phyloP scores from a whole-genome alignment of 352 stramenopile genomes.

The Globisporangium nagaii region DNA sequence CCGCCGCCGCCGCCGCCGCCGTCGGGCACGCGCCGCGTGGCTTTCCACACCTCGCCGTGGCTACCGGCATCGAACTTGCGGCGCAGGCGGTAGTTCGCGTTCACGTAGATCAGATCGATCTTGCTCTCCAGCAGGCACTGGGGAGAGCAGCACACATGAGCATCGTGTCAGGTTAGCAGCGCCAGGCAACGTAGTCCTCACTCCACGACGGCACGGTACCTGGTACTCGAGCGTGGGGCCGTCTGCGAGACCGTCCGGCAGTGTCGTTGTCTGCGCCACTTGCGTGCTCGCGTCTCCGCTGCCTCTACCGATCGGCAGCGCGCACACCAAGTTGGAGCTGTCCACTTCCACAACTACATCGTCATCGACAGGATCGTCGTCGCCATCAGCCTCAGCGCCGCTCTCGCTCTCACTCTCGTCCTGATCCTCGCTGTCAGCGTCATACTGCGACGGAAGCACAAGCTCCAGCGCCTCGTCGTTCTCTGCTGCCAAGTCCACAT shows the following conservation, averaged over 20 bases:
- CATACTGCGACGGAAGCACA: slow-evolving; percentile 3
- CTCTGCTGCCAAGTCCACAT: background rate
- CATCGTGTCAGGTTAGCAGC: no score
- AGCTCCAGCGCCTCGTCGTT: slow-evolving; percentile 14
- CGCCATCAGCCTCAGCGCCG: background rate
- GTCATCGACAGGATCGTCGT: background rate
- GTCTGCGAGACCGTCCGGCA: slow-evolving; percentile 11
- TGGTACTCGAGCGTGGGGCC: slow-evolving; percentile 73
- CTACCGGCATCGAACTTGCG: slow-evolving; percentile 81
- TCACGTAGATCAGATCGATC: slow-evolving; percentile 60
- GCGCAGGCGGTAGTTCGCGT: slow-evolving; percentile 64
- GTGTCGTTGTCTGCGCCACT: background rate
- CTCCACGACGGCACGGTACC: slow-evolving; percentile 12
- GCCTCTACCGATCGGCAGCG: slow-evolving; percentile 14
- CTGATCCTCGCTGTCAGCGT: background rate
- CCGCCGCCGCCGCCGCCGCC: slow-evolving; percentile 1
- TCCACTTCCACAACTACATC: background rate
- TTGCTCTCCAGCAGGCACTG: slow-evolving; percentile 54
- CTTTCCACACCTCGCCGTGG: slow-evolving; percentile 82
- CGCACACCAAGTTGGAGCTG: background rate
- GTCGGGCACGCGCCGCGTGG: slow-evolving; percentile 25
- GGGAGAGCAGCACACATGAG: background rate
- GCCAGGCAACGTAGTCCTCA: no score
- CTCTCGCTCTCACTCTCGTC: background rate
- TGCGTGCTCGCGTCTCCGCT: slow-evolving; percentile 4